Base-by-base conservation (phyloP, 2,329 filamentous ascomycete species). In the Pezicula carpinea region DNA sequence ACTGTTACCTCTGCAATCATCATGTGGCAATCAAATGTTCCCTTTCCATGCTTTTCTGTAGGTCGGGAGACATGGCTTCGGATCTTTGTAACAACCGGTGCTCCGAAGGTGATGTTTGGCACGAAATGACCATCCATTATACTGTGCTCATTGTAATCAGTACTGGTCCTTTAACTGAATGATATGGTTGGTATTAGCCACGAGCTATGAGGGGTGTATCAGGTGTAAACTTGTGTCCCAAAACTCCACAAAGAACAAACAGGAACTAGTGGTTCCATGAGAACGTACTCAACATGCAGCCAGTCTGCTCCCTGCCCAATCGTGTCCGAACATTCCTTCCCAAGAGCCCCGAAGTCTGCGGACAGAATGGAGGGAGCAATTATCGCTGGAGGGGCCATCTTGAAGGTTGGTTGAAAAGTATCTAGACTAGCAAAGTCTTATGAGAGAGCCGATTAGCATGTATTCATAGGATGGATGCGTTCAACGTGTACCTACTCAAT, bases 111-210 rank as follows among this genome's bases (percentile, higher is more conserved):
- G 69, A 99, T 90, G 72, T 99, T 99, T 44, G 93, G 93, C 35
- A 99, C 93, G 64, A 99, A 99, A 67, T 99, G 93, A 48, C 93
- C 93, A 68, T 99, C 93, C 92, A 95, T 90, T 66, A 96, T 96
- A 68, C 26, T 29, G 26, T 11, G 26, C 10, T 11, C 26, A 29
- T 11, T 3, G 6, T 3, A 29, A 11, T 29, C 13, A 29, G 26
- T 4, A 29, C 13, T 29, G 26, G 8, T 29, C 13, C 8, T 8
- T 13, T 11, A 29, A 29, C 3, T 10, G 3, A 11, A 11, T 29
- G 26, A 29, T 6, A 29, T 10, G 3, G 26, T 8, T 29, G 26
- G 1, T 11, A 29, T 29, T 2, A 8, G 10, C 13, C 26, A 11
- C 8, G 10, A 8, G 3, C 26, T 11, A 11, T 29, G 26, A 29